Conservation (phyloP, 75 land plant genomes). For the Sequoiadendron giganteum region DNA sequence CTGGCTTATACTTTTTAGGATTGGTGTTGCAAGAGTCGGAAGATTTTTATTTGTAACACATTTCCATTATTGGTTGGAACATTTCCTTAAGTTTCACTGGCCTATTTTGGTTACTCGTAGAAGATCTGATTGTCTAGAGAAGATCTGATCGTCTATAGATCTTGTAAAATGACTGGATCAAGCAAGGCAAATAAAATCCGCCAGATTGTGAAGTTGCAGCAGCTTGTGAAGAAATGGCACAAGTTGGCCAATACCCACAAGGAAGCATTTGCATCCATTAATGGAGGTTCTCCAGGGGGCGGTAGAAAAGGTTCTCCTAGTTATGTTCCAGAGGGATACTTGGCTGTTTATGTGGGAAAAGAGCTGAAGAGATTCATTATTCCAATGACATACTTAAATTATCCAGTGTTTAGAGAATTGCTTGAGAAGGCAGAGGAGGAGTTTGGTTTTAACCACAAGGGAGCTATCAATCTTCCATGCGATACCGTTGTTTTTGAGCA, state of each 20-base stretch:
- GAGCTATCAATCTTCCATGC: constrained; percentile 70
- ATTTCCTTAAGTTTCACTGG: not conserved
- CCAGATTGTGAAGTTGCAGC: constrained; percentile 65
- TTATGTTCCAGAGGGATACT: constrained; percentile 58
- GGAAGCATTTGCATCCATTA: not conserved
- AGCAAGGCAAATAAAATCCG: constrained; percentile 62
- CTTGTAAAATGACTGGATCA: constrained; percentile 4
- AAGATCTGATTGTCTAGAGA: not conserved
- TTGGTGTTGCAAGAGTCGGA: too few relatives aligned
- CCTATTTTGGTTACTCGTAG: not conserved
- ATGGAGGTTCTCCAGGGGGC: not conserved
- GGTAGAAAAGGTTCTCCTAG: not conserved
- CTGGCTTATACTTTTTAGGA: too few relatives aligned
- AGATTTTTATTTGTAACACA: too few relatives aligned
- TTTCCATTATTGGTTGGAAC: too few relatives aligned
- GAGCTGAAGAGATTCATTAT: constrained; percentile 63
- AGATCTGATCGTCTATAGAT: not conserved
- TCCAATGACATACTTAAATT: constrained; percentile 59
- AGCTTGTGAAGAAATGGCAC: constrained; percentile 68
- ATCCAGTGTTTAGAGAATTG: constrained; percentile 51
- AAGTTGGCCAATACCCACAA: constrained; percentile 39
- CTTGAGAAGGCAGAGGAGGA: constrained; percentile 77
- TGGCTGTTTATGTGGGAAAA: constrained; percentile 67
- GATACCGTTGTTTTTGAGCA: constrained; percentile 70
- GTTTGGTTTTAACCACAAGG: constrained; percentile 77